A percentile compares a stretch with the other conserved stretches of the same genome.
phyloP scores from a whole-genome alignment of 371 early-diverging fungal species.

The Syncephalastrum sp. region DNA sequence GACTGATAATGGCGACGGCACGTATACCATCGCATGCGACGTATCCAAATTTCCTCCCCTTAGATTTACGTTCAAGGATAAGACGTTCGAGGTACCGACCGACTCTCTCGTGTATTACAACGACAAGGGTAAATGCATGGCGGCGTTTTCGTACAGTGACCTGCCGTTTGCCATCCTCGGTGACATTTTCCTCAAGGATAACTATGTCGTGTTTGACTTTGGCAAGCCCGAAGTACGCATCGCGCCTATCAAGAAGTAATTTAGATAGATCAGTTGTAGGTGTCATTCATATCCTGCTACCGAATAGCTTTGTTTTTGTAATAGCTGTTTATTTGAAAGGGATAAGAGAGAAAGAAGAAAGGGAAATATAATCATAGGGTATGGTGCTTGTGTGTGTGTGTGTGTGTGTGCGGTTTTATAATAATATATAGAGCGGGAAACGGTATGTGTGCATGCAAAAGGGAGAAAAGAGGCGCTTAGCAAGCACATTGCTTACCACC shows the following conservation, averaged over 20 bases:
- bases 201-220: conserved; percentile 47
- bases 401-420: no score
- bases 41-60: conserved; percentile 11
- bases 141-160: conserved; percentile 24
- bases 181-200: conserved; percentile 50
- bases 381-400: no score
- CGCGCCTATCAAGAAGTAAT: conserved; percentile 15
- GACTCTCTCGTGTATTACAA: conserved; percentile 22
- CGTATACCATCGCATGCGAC: conserved; percentile 27
- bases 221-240: conserved; percentile 21
- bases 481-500: conserved; percentile 12
- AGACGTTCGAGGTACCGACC: conserved; percentile 17
- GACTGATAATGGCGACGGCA: conserved; percentile 23
- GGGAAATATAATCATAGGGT: conserved; percentile 7
- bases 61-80: conserved; percentile 19
- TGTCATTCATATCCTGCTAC: background rate
- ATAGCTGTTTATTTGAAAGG: background rate
- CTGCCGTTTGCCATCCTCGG: conserved; percentile 40
- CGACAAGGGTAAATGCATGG: conserved; percentile 15
- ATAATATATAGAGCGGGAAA: background rate
- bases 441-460: background rate
- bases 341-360: background rate
- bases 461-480: conserved; percentile 1
- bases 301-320: background rate
- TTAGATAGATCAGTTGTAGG: background rate